Evolutionary conservation across 116 monocot genomes (phyloP), one percentile per base, ranked within the genome.

Genomic region (Zostera marina): DNA sequence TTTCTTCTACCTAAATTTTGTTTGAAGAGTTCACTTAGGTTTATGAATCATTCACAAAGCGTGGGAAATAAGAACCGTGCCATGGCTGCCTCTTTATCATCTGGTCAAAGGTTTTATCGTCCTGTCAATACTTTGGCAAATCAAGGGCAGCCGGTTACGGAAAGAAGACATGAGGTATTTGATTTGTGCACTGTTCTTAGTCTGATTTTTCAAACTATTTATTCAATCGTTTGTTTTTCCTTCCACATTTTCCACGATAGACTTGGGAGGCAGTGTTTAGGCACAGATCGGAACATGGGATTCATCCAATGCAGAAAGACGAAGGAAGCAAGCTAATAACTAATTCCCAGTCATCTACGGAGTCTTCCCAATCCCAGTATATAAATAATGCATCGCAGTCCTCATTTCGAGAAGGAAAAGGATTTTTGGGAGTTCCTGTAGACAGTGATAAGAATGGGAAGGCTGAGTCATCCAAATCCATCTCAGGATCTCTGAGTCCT

Each of bases 201-300:
- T 32, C 8, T 25, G 39, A 56, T 7, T 56, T 56, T 32, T 6
- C 15, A 0, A 17, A 17, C 32, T 32, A 5, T 51, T 9, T 19
- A 51, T 8, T 51, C 49, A 19, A 51, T 22, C 60, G 5, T 65
- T 9, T 44, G 42, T 23, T 25, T 24, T 21, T 60, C 9, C 19
- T 60, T 61, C 7, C 48, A 5, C 15, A 19, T 26, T 9, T 63
- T 20, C 3, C 7, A 58, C 60, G 75, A 78, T 67, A 75, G 25
- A 76, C 79, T 9, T 86, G 89, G 85, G 90, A 86, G 62, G 80
- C 77, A 23, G 80, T 96, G 7, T 76, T 77, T 47, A 84, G 73
- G 71, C 81, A 94, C 58, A 88, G 88, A 56, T 54, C 70, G 49
- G 73, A 66, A 25, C 42, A 42, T 66, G 68, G 54, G 62, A 25